These are phyloP conservation scores for Ophiostoma populinum DNA, from an alignment of 2,329 filamentous ascomycete genomes.

Conservation along the genomic window DNA sequence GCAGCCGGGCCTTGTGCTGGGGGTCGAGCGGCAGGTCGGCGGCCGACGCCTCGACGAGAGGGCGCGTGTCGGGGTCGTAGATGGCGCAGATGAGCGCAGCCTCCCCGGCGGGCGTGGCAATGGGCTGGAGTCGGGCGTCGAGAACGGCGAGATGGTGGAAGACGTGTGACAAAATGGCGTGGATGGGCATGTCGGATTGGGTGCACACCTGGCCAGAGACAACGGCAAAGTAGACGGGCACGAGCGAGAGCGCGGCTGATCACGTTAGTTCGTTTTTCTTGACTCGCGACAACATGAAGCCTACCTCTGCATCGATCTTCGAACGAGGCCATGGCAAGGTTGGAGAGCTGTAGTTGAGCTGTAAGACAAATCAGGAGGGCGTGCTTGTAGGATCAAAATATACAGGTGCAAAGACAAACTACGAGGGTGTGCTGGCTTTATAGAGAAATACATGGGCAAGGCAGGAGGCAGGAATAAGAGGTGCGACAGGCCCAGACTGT, in stretches of 20 bases:
- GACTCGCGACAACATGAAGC: background rate
- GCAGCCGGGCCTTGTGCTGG: conserved; percentile 18
- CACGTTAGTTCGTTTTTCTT: background rate
- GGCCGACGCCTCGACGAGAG: conserved; percentile 16
- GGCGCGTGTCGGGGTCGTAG: conserved; percentile 18
- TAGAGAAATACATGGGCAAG: no score
- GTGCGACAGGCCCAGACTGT: no score
- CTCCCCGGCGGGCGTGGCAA: conserved; percentile 12
- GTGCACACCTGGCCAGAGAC: conserved; percentile 15
- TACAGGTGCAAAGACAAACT: no score
- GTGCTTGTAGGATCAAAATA: no score
- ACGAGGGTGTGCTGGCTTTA: no score
- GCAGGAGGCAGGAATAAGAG: no score
- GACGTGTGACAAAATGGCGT: conserved; percentile 14
- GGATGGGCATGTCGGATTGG: conserved; percentile 14
- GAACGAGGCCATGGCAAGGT: no score
- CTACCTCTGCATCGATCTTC: background rate
- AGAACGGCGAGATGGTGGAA: conserved; percentile 13
- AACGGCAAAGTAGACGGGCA: conserved; percentile 14
- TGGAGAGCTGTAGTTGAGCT: no score
- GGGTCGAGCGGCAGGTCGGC: conserved; percentile 16
- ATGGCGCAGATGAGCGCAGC: conserved; percentile 16
- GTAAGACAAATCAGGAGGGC: no score
- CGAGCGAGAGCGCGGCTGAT: conserved; percentile 17
- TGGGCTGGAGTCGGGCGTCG: conserved; percentile 8